Percentiles rank a stretch among this genome's conserved stretches.
Evolutionary conservation across 2,329 filamentous ascomycete species (phyloP).

Genomic region (Beauveria caledonica): DNA sequence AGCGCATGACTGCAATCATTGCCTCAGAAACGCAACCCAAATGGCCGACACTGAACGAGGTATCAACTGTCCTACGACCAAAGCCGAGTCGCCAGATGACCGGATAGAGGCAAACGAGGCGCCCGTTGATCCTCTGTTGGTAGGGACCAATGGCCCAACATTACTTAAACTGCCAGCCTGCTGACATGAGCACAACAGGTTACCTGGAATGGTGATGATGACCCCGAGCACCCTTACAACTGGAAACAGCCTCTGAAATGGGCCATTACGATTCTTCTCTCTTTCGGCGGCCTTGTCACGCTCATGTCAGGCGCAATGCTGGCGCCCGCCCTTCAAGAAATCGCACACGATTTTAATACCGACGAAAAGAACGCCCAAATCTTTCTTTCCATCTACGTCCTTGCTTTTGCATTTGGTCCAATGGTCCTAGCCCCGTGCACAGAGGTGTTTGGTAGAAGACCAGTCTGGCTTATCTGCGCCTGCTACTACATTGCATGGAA

Average conservation of each 20-base stretch:
- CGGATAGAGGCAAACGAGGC: neutral
- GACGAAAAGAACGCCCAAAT: conserved; percentile 19
- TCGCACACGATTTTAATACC: conserved; percentile 24
- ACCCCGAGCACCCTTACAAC: conserved; percentile 21
- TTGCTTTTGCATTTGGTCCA: conserved; percentile 27
- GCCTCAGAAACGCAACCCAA: neutral
- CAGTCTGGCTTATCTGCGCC: conserved; percentile 26
- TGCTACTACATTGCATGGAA: conserved; percentile 30
- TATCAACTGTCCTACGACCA: neutral
- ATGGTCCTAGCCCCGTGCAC: conserved; percentile 26
- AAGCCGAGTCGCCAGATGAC: neutral
- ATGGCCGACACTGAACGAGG: neutral
- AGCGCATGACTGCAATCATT: neutral
- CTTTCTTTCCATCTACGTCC: conserved; percentile 27
- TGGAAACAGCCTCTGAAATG: conserved; percentile 14
- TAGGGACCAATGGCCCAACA: neutral
- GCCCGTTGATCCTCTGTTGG: neutral
- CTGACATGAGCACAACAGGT: neutral
- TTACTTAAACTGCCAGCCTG: too few species aligned
- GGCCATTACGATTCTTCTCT: conserved; percentile 23
- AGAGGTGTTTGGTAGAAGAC: conserved; percentile 27
- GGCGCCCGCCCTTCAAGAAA: conserved; percentile 26
- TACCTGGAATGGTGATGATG: conserved; percentile 44
- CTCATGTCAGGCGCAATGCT: conserved; percentile 30
- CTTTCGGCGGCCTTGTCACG: conserved; percentile 26